Evolutionary conservation across 2,329 filamentous ascomycete genomes (phyloP).

Genomic region (Sporothrix pallida): DNA sequence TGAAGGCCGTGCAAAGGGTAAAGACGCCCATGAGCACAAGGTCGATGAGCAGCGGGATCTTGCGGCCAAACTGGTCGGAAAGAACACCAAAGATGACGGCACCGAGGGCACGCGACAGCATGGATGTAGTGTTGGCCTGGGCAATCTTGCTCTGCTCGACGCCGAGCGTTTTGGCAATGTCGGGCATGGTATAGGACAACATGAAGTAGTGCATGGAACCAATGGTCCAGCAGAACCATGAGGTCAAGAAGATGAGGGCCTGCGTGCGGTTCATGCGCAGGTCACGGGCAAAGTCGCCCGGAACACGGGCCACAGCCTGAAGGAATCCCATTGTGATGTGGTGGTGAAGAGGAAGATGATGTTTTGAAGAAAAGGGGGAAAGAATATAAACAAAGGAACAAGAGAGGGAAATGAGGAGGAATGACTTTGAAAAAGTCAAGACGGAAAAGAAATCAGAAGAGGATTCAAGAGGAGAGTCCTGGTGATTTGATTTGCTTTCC

Average conservation of each 20-base stretch:
- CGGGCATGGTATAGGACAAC: conserved; percentile 23
- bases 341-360: background rate
- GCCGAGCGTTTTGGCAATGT: background rate
- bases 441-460: background rate
- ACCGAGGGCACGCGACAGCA: conserved; percentile 18
- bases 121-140: conserved; percentile 27
- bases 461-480: background rate
- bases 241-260: conserved; percentile 29
- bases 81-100: conserved; percentile 22
- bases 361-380: background rate
- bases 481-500: background rate
- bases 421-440: too few species aligned
- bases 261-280: conserved; percentile 24
- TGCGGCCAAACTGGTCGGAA: conserved; percentile 27
- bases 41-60: conserved; percentile 9
- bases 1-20: conserved; percentile 25
- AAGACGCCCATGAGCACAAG: conserved; percentile 28
- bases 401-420: background rate
- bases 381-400: background rate
- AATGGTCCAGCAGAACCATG: conserved; percentile 28
- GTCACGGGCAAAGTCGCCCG: conserved; percentile 18
- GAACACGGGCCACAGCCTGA: conserved; percentile 1
- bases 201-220: conserved; percentile 29
- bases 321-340: conserved; percentile 21
- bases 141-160: conserved; percentile 28